A percentile compares a stretch with the other conserved stretches of the same genome.
These are phyloP conservation scores for Dioszegia aurantiaca DNA, from an alignment of 768 basidiomycete species.

Conservation along the genomic window DNA sequence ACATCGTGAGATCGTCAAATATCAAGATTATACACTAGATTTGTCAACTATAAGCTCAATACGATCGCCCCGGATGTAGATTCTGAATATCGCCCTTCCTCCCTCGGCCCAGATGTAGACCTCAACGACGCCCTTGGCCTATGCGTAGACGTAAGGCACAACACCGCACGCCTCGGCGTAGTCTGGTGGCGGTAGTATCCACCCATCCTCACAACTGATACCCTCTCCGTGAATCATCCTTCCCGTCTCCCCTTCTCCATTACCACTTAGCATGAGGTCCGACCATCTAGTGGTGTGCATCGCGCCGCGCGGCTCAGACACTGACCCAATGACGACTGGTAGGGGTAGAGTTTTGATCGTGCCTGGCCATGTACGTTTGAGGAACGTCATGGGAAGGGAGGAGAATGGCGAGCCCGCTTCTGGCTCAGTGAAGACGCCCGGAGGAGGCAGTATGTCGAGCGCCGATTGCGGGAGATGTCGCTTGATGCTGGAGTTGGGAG, in stretches of 20 bases:
- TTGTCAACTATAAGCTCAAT: not conserved
- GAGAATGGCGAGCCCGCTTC: slow-evolving; percentile 8
- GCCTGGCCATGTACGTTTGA: slow-evolving; percentile 31
- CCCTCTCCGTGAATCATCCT: slow-evolving; percentile 40
- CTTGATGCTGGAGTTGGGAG: not conserved
- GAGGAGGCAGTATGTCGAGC: slow-evolving; percentile 11
- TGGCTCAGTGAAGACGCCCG: slow-evolving; percentile 16
- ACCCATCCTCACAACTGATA: slow-evolving; percentile 37
- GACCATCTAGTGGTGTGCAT: slow-evolving; percentile 37
- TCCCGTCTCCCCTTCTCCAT: slow-evolving; percentile 26
- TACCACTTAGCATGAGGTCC: slow-evolving; percentile 33
- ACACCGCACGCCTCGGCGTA: slow-evolving; percentile 35
- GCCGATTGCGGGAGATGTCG: not conserved
- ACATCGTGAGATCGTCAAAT: no score
- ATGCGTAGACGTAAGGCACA: slow-evolving; percentile 35
- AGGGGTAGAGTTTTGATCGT: slow-evolving; percentile 33
- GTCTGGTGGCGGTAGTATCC: slow-evolving; percentile 43
- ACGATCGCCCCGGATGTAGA: not conserved
- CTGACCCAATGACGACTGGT: slow-evolving; percentile 42
- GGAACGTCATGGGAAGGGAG: slow-evolving; percentile 16
- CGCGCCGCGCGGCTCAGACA: slow-evolving; percentile 37
- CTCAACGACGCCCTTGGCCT: not conserved
- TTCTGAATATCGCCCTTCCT: no score
- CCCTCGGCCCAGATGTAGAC: no score
- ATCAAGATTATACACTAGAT: no score